phyloP scores from a whole-genome alignment of 2,329 filamentous ascomycete genomes.

The Exophiala xenobiotica region DNA sequence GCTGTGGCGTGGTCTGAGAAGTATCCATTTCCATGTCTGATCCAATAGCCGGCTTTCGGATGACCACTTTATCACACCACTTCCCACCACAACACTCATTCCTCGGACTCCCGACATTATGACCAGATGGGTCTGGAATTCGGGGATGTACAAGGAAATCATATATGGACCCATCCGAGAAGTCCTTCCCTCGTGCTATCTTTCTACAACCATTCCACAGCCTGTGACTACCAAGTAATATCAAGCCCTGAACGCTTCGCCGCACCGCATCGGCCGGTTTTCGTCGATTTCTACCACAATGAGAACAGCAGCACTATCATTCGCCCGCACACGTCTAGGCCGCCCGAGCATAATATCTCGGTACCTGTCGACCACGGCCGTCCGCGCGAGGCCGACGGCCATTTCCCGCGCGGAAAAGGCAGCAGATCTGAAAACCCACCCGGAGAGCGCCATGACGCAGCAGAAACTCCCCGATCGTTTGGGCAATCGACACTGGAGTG shows the following conservation, averaged over 20 bases:
- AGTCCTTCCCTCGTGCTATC: too few species aligned
- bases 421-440: constrained; percentile 20
- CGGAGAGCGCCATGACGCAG: constrained; percentile 18
- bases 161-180: too few species aligned
- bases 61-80: not conserved
- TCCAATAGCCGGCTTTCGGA: not conserved
- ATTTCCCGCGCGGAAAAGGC: constrained; percentile 17
- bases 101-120: not conserved
- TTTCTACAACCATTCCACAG: too few species aligned
- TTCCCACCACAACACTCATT: not conserved
- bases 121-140: too few species aligned
- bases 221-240: too few species aligned
- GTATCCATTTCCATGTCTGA: not conserved
- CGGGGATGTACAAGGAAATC: too few species aligned
- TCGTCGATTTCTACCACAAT: too few species aligned
- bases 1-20: not conserved
- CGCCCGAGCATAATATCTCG: not conserved
- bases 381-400: constrained; percentile 15
- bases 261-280: too few species aligned
- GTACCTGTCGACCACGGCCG: not conserved
- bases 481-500: constrained; percentile 22
- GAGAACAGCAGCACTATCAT: not conserved
- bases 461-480: constrained; percentile 19
- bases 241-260: too few species aligned
- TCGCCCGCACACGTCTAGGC: not conserved